Evolutionary conservation across 73 alveolate genomes (phyloP).

Genomic region (Tetrahymena elliotti): DNA sequence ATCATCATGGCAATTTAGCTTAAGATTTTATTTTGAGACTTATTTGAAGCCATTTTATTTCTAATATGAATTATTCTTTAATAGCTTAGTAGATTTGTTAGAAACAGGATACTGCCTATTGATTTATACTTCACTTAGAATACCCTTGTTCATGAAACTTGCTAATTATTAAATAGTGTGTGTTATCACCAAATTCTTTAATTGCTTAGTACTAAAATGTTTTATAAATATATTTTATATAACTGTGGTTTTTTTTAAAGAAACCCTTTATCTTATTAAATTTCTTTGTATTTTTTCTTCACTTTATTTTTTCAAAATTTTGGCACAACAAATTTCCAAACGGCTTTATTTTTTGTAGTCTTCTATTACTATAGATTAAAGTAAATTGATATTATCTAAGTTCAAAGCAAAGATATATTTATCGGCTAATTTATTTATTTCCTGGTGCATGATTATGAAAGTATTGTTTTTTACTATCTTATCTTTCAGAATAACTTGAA

Average conservation of each 20-base stretch:
- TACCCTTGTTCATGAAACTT: not conserved
- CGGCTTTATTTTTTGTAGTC: not conserved
- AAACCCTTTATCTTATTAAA: not conserved
- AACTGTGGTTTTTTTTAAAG: not conserved
- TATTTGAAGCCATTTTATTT: not conserved
- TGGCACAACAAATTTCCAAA: not conserved
- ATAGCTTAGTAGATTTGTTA: not conserved
- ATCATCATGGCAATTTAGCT: not conserved
- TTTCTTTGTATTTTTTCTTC: not conserved
- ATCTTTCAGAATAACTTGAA: not conserved
- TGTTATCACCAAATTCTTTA: not conserved
- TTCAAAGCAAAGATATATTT: not conserved
- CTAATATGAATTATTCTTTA: not conserved
- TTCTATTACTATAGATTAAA: not conserved
- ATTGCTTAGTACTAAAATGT: not conserved
- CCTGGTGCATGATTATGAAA: not conserved
- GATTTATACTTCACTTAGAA: not conserved
- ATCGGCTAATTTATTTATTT: not conserved
- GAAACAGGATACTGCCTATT: not conserved
- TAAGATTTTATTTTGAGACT: not conserved
- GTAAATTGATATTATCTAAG: not conserved
- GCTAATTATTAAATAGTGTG: not conserved
- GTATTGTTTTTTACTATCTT: not conserved
- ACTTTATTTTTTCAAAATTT: not conserved
- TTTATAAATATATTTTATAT: no score